A percentile compares a stretch with the other conserved stretches of the same genome.
phyloP scores from a whole-genome alignment of 2,329 filamentous ascomycete species.

The Diplodia sapinea region DNA sequence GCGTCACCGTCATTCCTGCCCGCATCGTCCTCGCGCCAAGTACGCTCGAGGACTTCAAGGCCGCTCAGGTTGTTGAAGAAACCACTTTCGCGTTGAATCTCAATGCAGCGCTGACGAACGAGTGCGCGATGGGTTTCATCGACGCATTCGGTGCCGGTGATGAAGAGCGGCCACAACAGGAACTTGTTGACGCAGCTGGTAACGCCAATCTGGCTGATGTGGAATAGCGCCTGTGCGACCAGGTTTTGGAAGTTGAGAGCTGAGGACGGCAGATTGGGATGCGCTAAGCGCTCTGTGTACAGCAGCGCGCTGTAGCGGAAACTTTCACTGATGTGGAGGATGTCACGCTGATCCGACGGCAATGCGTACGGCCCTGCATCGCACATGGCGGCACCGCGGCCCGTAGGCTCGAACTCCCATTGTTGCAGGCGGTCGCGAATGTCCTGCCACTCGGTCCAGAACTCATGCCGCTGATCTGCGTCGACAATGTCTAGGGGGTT shows the following conservation, averaged over 20 bases:
- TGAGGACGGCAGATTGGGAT: slow-evolving; percentile 73
- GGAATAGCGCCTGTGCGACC: slow-evolving; percentile 80
- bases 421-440: slow-evolving; percentile 76
- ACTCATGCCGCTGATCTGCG: slow-evolving; percentile 61
- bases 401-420: slow-evolving; percentile 75
- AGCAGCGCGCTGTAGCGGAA: slow-evolving; percentile 89
- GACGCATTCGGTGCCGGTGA: slow-evolving; percentile 87
- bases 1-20: slow-evolving; percentile 35
- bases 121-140: slow-evolving; percentile 78
- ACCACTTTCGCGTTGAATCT: slow-evolving; percentile 85
- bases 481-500: slow-evolving; percentile 56
- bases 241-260: slow-evolving; percentile 82
- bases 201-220: slow-evolving; percentile 78
- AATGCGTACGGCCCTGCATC: slow-evolving; percentile 37
- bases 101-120: slow-evolving; percentile 78
- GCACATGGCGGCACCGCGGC: slow-evolving; percentile 34
- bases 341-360: slow-evolving; percentile 68
- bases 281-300: slow-evolving; percentile 86
- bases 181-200: slow-evolving; percentile 81
- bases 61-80: slow-evolving; percentile 93
- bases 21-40: slow-evolving; percentile 70
- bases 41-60: slow-evolving; percentile 80
- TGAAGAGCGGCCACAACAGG: slow-evolving; percentile 90
- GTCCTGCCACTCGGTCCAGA: slow-evolving; percentile 87
- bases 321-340: slow-evolving; percentile 83